These are phyloP conservation scores for Coemansia sp. DNA, from an alignment of 192 early-diverging fungal genomes.

Conservation along the genomic window DNA sequence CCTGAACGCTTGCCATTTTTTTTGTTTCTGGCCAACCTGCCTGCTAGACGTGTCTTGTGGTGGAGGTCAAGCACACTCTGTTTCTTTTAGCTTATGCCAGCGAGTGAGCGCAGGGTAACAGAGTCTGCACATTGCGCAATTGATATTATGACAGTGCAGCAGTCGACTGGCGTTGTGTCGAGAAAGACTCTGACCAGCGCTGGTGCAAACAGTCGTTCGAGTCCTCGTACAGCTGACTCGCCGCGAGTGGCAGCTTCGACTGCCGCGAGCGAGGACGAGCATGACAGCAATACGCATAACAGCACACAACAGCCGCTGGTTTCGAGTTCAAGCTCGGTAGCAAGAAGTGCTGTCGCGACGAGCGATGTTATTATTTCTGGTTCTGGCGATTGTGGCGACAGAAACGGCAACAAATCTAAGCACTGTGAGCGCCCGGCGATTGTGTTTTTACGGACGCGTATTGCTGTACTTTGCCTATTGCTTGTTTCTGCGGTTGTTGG, in stretches of 20 bases:
- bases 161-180: constrained; percentile 11
- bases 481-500: constrained; percentile 22
- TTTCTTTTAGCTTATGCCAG: constrained; percentile 31
- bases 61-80: neutral
- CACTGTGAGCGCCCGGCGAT: neutral
- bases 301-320: constrained; percentile 2
- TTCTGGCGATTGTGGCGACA: neutral
- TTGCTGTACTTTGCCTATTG: constrained; percentile 21
- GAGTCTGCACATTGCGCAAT: constrained; percentile 36
- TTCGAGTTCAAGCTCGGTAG: neutral
- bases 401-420: neutral
- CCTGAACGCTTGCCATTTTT: constrained; percentile 1
- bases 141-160: constrained; percentile 34
- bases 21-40: neutral
- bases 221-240: neutral
- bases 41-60: neutral
- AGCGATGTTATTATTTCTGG: neutral
- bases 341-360: neutral
- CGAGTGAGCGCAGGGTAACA: constrained; percentile 11
- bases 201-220: neutral
- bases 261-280: neutral
- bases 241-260: neutral
- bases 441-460: constrained; percentile 10
- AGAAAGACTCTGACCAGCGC: neutral
- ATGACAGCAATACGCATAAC: neutral